These are phyloP conservation scores for Zostera marina DNA, from an alignment of 116 monocot genomes.

Conservation along the genomic window DNA sequence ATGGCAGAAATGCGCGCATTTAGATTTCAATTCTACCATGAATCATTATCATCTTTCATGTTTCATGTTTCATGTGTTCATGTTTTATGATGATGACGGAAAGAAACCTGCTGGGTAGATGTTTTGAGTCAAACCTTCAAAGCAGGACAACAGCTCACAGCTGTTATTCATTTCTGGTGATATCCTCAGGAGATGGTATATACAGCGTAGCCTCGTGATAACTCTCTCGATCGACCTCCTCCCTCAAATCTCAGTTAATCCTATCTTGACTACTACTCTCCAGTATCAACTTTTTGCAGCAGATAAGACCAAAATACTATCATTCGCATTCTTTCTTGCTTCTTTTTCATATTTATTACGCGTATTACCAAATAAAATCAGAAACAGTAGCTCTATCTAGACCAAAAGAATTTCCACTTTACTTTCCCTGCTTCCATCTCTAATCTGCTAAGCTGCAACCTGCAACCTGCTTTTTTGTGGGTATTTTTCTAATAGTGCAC, in stretches of 20 bases:
- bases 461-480: background rate
- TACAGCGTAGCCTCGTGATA: conserved; percentile 5
- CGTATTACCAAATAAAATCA: background rate
- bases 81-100: background rate
- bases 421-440: background rate
- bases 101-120: background rate
- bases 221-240: background rate
- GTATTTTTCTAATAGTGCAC: conserved; percentile 7
- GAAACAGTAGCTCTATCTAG: background rate
- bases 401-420: conserved; percentile 1
- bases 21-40: no score
- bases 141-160: background rate
- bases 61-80: no score
- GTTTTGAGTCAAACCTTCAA: conserved; percentile 3
- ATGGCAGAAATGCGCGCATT: no score
- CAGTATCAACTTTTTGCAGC: background rate
- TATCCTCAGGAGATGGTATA: conserved; percentile 4
- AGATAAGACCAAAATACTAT: conserved; percentile 7
- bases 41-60: no score
- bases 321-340: background rate
- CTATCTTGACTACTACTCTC: no score
- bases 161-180: conserved; percentile 3
- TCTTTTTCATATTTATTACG: background rate
- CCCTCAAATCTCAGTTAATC: no score
- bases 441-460: background rate